Evolutionary conservation across 257 asterid species (phyloP).

Genomic region (Ehretia macrophylla): DNA sequence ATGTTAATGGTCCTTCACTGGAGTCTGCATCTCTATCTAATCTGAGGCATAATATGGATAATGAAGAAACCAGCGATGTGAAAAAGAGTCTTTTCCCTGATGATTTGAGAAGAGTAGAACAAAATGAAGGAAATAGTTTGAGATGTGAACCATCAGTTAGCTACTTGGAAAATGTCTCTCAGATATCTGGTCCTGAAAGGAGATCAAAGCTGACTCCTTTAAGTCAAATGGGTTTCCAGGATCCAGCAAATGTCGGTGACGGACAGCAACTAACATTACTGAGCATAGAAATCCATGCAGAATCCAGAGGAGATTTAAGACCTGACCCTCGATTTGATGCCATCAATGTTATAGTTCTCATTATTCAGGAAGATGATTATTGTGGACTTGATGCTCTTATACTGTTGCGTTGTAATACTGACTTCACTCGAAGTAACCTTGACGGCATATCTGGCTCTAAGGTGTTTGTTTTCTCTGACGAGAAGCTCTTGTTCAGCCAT

Average conservation of each 20-base stretch:
- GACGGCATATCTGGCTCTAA: constrained; percentile 63
- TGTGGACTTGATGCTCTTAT: constrained; percentile 40
- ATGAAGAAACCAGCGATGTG: constrained; percentile 26
- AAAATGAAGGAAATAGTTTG: constrained; percentile 15
- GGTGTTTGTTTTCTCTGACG: constrained; percentile 53
- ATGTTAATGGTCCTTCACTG: constrained; percentile 27
- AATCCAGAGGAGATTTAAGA: constrained; percentile 83
- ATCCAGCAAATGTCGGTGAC: constrained; percentile 84
- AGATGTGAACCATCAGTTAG: constrained; percentile 33
- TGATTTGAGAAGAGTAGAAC: constrained; percentile 14
- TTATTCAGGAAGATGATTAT: constrained; percentile 72
- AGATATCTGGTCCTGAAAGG: constrained; percentile 86
- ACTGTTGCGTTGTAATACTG: constrained; percentile 52
- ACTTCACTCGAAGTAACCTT: constrained; percentile 33
- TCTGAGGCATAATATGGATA: constrained; percentile 20
- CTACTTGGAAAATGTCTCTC: constrained; percentile 55
- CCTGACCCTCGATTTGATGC: constrained; percentile 97
- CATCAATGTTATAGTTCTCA: constrained; percentile 59
- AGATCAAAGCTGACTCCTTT: constrained; percentile 65
- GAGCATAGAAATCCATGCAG: constrained; percentile 87
- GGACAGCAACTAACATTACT: constrained; percentile 85
- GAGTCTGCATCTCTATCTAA: constrained; percentile 28
- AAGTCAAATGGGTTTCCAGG: constrained; percentile 88
- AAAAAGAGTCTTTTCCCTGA: constrained; percentile 27
- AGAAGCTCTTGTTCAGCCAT: constrained; percentile 49